Evolutionary conservation across 257 asterid species (phyloP).

Genomic region (Solanum bulbocastanum): DNA sequence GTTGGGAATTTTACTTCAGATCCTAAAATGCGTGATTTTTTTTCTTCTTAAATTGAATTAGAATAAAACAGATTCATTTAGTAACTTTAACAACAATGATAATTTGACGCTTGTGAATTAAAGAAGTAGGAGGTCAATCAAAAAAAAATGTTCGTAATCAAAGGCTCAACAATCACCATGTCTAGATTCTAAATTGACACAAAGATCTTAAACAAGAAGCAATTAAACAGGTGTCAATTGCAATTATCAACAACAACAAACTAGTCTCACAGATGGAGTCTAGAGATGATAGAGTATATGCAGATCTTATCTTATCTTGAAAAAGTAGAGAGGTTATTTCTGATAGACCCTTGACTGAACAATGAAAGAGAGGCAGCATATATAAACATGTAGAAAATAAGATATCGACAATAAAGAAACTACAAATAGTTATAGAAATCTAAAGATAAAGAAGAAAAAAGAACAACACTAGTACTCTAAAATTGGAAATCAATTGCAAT

Average conservation of each 20-base stretch:
- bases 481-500: too few relatives aligned
- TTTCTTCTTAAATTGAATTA: background rate
- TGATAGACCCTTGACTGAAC: too few relatives aligned
- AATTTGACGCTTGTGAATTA: background rate
- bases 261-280: background rate
- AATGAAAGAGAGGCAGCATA: too few relatives aligned
- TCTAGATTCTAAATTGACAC: background rate
- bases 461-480: too few relatives aligned
- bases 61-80: background rate
- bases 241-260: too few relatives aligned
- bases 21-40: background rate
- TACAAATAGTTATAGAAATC: background rate
- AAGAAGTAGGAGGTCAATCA: background rate
- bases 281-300: background rate
- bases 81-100: background rate
- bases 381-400: background rate
- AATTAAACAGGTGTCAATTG: too few relatives aligned
- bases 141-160: background rate
- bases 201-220: background rate
- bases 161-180: background rate
- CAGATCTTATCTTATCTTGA: background rate
- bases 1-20: background rate
- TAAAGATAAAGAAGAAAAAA: too few relatives aligned
- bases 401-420: background rate
- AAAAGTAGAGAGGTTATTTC: background rate